A percentile compares a stretch with the other conserved stretches of the same genome.
Evolutionary conservation across 179 eudicot genomes (phyloP).

Genomic region (Silene vulgaris): DNA sequence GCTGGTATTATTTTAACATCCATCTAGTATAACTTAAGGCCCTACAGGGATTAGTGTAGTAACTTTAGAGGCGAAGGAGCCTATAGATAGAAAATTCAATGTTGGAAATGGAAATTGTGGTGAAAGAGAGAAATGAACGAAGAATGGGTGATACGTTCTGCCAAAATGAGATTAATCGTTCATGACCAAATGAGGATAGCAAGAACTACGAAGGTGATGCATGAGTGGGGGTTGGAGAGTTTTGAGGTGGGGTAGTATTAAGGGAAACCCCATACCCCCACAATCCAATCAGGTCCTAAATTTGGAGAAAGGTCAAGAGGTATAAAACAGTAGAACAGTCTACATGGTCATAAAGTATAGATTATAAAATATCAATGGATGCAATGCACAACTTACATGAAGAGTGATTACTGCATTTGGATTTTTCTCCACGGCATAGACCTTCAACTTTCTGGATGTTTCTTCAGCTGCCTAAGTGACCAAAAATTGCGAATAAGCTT

Average conservation of each 20-base stretch:
- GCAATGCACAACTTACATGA: slow-evolving; percentile 56
- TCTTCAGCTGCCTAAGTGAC: slow-evolving; percentile 81
- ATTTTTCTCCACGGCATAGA: slow-evolving; percentile 98
- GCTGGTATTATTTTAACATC: too few relatives aligned
- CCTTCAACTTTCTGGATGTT: slow-evolving; percentile 77
- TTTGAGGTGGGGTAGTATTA: neutral
- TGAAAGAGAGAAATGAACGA: neutral
- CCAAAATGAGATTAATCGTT: neutral
- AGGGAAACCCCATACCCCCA: neutral
- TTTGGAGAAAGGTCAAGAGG: neutral
- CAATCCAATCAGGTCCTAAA: neutral
- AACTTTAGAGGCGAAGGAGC: neutral
- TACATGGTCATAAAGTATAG: neutral
- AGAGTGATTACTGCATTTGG: slow-evolving; percentile 94
- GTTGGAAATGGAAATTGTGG: neutral
- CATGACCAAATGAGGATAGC: neutral
- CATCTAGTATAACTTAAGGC: too few relatives aligned
- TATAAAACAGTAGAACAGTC: neutral
- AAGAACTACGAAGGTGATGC: neutral
- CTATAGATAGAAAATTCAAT: neutral
- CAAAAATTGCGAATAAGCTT: slow-evolving; percentile 4
- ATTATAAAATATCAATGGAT: neutral
- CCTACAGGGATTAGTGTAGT: neutral
- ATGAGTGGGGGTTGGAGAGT: neutral
- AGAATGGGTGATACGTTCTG: neutral